These are phyloP conservation scores for Phytophthora idaei DNA, from an alignment of 352 stramenopile genomes.

Conservation along the genomic window DNA sequence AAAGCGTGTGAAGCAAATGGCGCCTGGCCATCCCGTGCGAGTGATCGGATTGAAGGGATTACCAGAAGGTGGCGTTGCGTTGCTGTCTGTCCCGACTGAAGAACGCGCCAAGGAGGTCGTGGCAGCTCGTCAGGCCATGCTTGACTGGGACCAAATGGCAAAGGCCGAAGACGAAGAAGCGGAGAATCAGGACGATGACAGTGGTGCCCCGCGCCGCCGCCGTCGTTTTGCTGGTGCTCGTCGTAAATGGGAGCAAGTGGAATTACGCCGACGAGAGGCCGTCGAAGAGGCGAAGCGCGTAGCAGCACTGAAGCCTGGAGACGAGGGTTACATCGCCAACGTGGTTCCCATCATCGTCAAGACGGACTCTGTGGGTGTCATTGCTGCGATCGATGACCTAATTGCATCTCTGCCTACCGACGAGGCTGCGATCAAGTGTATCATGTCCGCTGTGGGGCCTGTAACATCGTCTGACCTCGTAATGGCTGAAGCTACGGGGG, in stretches of 20 bases:
- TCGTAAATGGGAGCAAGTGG: slow-evolving; percentile 72
- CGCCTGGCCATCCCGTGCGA: slow-evolving; percentile 91
- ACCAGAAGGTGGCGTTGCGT: slow-evolving; percentile 74
- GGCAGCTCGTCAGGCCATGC: slow-evolving; percentile 66
- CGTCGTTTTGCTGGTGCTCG: slow-evolving; percentile 59
- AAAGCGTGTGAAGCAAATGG: slow-evolving; percentile 90
- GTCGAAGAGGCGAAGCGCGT: slow-evolving; percentile 75
- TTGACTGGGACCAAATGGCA: slow-evolving; percentile 80
- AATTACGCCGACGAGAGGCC: slow-evolving; percentile 66
- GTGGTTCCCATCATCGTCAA: slow-evolving; percentile 98
- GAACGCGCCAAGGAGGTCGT: slow-evolving; percentile 84
- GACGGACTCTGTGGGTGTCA: slow-evolving; percentile 97
- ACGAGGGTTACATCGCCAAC: slow-evolving; percentile 89
- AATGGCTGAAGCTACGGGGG: slow-evolving; percentile 80
- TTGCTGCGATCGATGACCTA: slow-evolving; percentile 92
- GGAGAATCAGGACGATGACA: slow-evolving; percentile 38
- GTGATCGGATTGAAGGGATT: slow-evolving; percentile 87
- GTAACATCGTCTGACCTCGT: slow-evolving; percentile 86
- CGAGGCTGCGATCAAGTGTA: slow-evolving; percentile 81
- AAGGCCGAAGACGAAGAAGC: slow-evolving; percentile 59
- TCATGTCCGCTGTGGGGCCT: slow-evolving; percentile 80
- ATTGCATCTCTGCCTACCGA: slow-evolving; percentile 74
- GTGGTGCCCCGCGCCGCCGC: slow-evolving; percentile 31
- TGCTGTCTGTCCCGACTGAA: slow-evolving; percentile 78
- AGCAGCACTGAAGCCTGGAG: slow-evolving; percentile 67